phyloP scores from a whole-genome alignment of 1,284 basidiomycete genomes.

The Erythrobasidium hasegawianum region DNA sequence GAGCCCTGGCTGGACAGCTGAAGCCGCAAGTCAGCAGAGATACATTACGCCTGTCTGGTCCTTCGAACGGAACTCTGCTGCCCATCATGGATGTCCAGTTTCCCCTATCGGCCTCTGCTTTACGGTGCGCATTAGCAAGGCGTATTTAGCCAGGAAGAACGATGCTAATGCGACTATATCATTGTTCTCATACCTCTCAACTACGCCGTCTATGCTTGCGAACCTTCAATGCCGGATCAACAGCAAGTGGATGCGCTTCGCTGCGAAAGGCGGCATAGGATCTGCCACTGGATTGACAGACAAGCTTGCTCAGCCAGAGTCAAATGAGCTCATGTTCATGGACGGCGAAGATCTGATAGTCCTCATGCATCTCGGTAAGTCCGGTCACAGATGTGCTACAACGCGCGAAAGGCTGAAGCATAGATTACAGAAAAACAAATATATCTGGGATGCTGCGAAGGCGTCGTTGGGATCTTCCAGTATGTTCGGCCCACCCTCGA shows the following conservation, averaged over 20 bases:
- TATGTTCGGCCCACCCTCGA: neutral
- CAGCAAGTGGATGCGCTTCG: slow-evolving; percentile 31
- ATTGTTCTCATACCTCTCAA: too few relatives aligned
- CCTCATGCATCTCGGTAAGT: slow-evolving; percentile 27
- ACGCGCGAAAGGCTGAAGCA: neutral
- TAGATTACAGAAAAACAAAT: slow-evolving; percentile 2
- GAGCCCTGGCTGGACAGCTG: too few relatives aligned
- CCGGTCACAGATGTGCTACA: neutral
- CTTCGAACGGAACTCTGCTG: too few relatives aligned
- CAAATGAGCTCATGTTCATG: slow-evolving; percentile 34
- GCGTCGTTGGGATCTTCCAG: slow-evolving; percentile 30
- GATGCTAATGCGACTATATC: too few relatives aligned
- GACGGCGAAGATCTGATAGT: slow-evolving; percentile 23
- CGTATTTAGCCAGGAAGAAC: too few relatives aligned
- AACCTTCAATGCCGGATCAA: neutral
- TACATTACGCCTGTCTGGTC: too few relatives aligned
- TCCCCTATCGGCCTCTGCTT: slow-evolving; percentile 12
- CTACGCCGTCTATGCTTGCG: too few relatives aligned
- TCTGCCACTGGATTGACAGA: slow-evolving; percentile 5
- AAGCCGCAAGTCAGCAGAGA: too few relatives aligned
- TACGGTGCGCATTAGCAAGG: slow-evolving; percentile 1
- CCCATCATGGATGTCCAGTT: neutral
- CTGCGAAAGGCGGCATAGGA: slow-evolving; percentile 22
- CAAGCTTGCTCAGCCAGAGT: slow-evolving; percentile 20
- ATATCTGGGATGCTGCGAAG: slow-evolving; percentile 27